Evolutionary conservation across 352 stramenopile genomes (phyloP), one percentile per base, ranked within the genome.

Genomic region (Phytophthora litchii): DNA sequence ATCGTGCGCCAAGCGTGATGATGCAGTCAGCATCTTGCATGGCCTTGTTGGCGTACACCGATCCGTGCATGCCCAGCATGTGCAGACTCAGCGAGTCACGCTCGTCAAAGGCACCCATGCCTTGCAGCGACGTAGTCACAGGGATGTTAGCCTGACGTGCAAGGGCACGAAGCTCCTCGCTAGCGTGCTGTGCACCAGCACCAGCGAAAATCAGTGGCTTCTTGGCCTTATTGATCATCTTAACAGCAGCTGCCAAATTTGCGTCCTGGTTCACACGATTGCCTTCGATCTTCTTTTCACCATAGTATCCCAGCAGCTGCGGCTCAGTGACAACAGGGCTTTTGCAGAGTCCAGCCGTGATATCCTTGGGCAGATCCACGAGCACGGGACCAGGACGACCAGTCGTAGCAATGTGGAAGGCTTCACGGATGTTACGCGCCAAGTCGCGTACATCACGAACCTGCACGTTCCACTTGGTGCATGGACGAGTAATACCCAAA

Each of bases 61-160:
- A 97, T 6, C 94, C 95, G 76, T 99, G 95, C 95, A 99, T 99
- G 35, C 95, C 94, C 31, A 99, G 75, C 93, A 99, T 98, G 67
- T 98, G 96, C 46, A 98, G 82, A 76, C 92, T 96, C 14, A 99
- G 86, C 36, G 86, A 76, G 70, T 98, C 86, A 38, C 92, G 77
- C 67, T 99, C 95, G 51, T 98, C 94, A 53, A 98, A 99, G 6
- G 78, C 78, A 32, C 95, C 95, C 69, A 99, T 89, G 13, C 88
- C 95, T 64, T 95, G 94, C 25, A 99, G 80, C 54, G 95, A 97
- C 7, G 94, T 98, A 5, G 94, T 97, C 32, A 99, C 92, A 16
- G 95, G 95, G 60, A 99, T 98, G 57, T 98, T 97, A 35, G 94
- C 87, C 52, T 87, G 80, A 44, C 96, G 88, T 0, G 94, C 94